These are phyloP conservation scores for Pistacia integerrima DNA, from an alignment of 345 rosid species.

Conservation along the genomic window DNA sequence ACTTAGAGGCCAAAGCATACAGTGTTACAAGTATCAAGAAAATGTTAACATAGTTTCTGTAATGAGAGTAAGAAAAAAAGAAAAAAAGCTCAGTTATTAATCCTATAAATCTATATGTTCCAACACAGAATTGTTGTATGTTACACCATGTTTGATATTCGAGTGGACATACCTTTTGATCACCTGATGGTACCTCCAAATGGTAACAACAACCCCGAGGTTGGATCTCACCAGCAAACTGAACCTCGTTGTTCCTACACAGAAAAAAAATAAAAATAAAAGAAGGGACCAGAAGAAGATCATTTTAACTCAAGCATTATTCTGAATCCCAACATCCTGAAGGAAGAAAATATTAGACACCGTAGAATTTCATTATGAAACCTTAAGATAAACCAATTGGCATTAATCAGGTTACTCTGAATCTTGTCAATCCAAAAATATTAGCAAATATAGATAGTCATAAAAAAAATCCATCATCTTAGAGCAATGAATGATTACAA, in stretches of 20 bases:
- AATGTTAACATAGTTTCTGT: not conserved
- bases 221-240: constrained; percentile 96
- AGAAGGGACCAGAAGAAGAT: constrained; percentile 4
- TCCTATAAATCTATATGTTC: not conserved
- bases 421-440: no score
- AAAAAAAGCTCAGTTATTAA: not conserved
- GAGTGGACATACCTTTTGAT: constrained; percentile 50
- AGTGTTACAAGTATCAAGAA: not conserved
- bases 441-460: no score
- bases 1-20: not conserved
- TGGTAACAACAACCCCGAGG: constrained; percentile 65
- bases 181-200: constrained; percentile 62
- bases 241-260: constrained; percentile 86
- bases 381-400: not conserved
- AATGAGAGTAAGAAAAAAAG: not conserved
- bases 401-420: no score
- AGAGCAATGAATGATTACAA: no score
- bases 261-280: no score
- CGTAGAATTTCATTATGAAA: not conserved
- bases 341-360: not conserved
- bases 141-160: not conserved
- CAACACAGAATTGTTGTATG: not conserved
- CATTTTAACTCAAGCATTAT: not conserved
- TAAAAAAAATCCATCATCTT: no score
- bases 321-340: not conserved